Evolutionary conservation across 345 rosid species (phyloP).

Genomic region (Reutealis trisperma): DNA sequence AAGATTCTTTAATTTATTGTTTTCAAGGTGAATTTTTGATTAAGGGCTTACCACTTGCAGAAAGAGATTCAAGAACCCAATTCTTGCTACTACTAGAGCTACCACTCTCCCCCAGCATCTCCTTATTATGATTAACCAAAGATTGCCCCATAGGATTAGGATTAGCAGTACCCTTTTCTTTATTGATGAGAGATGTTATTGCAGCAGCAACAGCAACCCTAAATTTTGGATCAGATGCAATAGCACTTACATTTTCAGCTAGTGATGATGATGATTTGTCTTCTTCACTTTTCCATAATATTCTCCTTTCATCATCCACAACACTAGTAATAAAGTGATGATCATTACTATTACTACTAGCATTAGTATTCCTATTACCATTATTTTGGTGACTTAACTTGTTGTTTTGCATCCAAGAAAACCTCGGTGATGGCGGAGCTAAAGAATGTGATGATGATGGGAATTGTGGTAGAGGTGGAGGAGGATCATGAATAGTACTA

Average conservation of each 20-base stretch:
- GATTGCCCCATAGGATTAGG: not conserved
- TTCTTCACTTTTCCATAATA: not conserved
- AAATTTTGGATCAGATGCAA: slow-evolving; percentile 59
- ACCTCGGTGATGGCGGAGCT: slow-evolving; percentile 5
- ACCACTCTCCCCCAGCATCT: slow-evolving; percentile 19
- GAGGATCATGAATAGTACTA: not conserved
- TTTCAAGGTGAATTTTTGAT: slow-evolving; percentile 12
- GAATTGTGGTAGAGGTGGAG: not conserved
- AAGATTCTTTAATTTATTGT: not conserved
- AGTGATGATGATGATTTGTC: not conserved
- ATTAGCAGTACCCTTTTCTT: slow-evolving; percentile 22
- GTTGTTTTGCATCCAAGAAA: slow-evolving; percentile 31
- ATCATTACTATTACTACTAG: not conserved
- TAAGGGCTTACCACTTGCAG: slow-evolving; percentile 21
- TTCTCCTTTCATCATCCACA: not conserved
- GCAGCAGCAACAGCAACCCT: slow-evolving; percentile 61
- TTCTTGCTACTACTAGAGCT: slow-evolving; percentile 21
- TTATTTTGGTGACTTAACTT: slow-evolving; percentile 10
- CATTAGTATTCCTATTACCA: not conserved
- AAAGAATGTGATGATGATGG: not conserved
- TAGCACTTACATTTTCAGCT: slow-evolving; percentile 35
- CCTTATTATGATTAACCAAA: not conserved
- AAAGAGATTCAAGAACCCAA: slow-evolving; percentile 29
- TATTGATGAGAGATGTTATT: slow-evolving; percentile 44
- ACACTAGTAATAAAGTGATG: slow-evolving; percentile 1